A percentile compares a stretch with the other conserved stretches of the same genome.
Evolutionary conservation across 768 basidiomycete genomes (phyloP).

Genomic region (Neoboletus magnificus): DNA sequence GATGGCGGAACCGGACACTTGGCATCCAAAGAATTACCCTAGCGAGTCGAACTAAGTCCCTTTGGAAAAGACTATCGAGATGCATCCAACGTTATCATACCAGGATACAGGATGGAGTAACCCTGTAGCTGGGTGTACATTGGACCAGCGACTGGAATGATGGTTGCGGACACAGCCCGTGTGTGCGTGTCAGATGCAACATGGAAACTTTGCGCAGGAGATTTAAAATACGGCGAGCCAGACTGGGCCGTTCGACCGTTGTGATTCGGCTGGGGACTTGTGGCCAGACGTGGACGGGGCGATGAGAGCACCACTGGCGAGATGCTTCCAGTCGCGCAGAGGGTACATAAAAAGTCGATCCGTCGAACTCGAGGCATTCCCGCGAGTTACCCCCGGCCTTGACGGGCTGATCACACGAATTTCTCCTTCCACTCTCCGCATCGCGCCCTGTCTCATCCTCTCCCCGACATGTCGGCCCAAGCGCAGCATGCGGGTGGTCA

Average conservation of each 20-base stretch:
- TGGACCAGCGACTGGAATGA: too few relatives aligned
- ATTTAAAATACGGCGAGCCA: background rate
- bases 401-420: conserved; percentile 4
- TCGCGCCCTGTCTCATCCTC: background rate
- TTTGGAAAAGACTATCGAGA: background rate
- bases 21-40: background rate
- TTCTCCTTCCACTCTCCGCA: background rate
- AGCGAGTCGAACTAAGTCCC: too few relatives aligned
- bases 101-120: background rate
- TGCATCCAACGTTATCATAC: background rate
- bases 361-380: background rate
- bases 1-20: background rate
- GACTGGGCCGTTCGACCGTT: too few relatives aligned
- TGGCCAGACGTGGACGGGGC: too few relatives aligned
- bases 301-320: too few relatives aligned
- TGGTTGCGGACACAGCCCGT: background rate
- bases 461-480: conserved; percentile 23
- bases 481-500: conserved; percentile 9
- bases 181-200: background rate
- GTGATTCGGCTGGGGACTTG: too few relatives aligned
- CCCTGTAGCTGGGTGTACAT: too few relatives aligned
- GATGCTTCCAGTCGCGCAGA: background rate
- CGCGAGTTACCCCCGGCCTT: background rate
- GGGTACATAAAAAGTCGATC: conserved; percentile 15
- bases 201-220: background rate